These are phyloP conservation scores for Cercis canadensis DNA, from an alignment of 306 rosid genomes.

Conservation along the genomic window DNA sequence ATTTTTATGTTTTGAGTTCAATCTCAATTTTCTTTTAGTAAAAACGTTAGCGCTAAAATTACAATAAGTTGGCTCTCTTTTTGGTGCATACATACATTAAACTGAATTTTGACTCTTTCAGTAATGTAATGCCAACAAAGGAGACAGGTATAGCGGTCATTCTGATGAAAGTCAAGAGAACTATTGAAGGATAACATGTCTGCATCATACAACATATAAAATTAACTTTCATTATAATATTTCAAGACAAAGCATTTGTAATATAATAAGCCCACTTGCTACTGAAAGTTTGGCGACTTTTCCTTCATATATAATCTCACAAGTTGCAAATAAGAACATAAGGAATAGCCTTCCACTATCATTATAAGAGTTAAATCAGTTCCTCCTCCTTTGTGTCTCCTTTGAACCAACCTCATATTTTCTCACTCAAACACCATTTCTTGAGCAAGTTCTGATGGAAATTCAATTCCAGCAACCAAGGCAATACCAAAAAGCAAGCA, in stretches of 20 bases:
- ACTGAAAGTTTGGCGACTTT: constrained; percentile 41
- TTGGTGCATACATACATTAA: no score
- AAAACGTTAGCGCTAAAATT: no score
- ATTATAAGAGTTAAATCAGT: constrained; percentile 24
- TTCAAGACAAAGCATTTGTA: constrained; percentile 17
- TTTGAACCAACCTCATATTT: neutral
- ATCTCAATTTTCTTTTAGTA: no score
- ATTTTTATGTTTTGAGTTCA: no score
- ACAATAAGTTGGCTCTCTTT: no score
- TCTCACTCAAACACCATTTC: constrained; percentile 18
- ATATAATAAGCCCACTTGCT: constrained; percentile 47
- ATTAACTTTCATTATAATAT: constrained; percentile 16
- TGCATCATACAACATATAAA: constrained; percentile 25
- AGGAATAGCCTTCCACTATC: constrained; percentile 38
- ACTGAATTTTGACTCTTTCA: constrained; percentile 38
- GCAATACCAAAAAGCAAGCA: constrained; percentile 37
- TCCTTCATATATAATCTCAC: constrained; percentile 33
- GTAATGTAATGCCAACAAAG: constrained; percentile 20
- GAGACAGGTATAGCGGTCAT: constrained; percentile 34
- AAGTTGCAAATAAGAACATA: constrained; percentile 40
- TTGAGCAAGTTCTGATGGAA: constrained; percentile 55
- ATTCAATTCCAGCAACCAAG: constrained; percentile 68
- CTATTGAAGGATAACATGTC: constrained; percentile 41
- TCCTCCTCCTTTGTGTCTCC: constrained; percentile 9
- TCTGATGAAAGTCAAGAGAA: constrained; percentile 22